A percentile compares a stretch with the other conserved stretches of the same genome.
Evolutionary conservation across 116 monocot species (phyloP).

Genomic region (Cymodocea nodosa): DNA sequence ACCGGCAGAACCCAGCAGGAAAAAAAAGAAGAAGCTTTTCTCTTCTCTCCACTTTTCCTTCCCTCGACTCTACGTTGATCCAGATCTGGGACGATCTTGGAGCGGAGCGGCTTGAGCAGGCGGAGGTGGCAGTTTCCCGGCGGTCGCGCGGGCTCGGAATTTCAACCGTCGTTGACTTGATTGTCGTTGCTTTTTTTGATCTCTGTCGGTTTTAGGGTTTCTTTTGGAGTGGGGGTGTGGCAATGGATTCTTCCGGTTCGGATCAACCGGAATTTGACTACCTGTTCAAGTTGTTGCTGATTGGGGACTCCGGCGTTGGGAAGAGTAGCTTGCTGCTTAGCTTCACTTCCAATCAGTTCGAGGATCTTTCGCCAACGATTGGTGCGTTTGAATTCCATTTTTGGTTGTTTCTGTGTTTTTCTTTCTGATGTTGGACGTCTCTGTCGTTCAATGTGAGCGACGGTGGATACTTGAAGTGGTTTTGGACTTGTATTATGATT

Average conservation of each 20-base stretch:
- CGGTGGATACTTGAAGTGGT: too few species aligned
- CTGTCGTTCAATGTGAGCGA: too few species aligned
- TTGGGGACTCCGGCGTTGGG: slow-evolving; percentile 93
- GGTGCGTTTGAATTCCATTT: slow-evolving; percentile 24
- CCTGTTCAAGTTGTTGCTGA: slow-evolving; percentile 87
- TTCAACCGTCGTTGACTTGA: too few species aligned
- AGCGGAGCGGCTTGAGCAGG: too few species aligned
- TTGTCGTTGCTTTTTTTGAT: too few species aligned
- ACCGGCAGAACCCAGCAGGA: too few species aligned
- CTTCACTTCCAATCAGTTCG: slow-evolving; percentile 83
- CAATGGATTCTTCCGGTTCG: slow-evolving; percentile 63
- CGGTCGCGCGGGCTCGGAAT: background rate
- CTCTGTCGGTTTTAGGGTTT: too few species aligned
- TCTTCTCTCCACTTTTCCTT: too few species aligned
- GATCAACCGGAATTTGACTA: slow-evolving; percentile 84
- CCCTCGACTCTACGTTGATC: too few species aligned
- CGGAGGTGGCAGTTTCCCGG: background rate
- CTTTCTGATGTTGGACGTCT: background rate
- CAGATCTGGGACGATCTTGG: too few species aligned
- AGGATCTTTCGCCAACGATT: slow-evolving; percentile 96
- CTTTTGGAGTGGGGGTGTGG: background rate
- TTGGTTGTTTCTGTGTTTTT: background rate
- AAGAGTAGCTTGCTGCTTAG: slow-evolving; percentile 89
- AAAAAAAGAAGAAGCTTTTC: too few species aligned
- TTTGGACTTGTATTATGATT: too few species aligned